Evolutionary conservation across 768 basidiomycete genomes (phyloP), one percentile per base, ranked within the genome.

Genomic region (Termitomyces sp.): DNA sequence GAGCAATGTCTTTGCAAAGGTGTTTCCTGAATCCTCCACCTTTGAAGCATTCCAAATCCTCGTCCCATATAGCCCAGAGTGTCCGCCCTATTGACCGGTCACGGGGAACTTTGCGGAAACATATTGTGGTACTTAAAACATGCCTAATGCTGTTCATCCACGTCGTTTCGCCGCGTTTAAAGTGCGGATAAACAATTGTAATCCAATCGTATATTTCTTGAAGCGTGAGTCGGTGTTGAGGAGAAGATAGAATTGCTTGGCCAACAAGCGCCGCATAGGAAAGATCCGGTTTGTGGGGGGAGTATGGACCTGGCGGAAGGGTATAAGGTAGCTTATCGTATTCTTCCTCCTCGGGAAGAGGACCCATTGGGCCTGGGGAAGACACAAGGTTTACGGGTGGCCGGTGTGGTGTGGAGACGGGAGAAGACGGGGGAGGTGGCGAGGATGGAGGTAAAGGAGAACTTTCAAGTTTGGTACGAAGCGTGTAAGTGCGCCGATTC

Each of bases 91-190:
- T 82, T 28, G 85, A 80, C 13, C 88, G 83, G 59, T 91, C 87
- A 23, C 94, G 78, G 3, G 86, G 83, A 0, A 89, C 84, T 66
- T 96, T 97, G 62, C 93, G 85, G 72, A 97, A 98, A 66, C 89
- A 89, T 40, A 89, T 84, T 47, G 95, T 96, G 3, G 95, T 93
- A 63, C 91, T 94, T 28, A 98, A 81, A 50, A 95, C 95, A 72
- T 98, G 95, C n/a, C 96, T 84, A 60, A 98, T 93, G 57, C 93
- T 95, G 72, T 97, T 97, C 86, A 95, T 95, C 96, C 96, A 98
- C 6, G 94, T 96, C 4, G 89, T 84, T 67, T 98, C 95, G 23
- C 89, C 89, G 59, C 91, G 88, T 72, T 93, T 93, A 76, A 93
- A 99, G 69, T 88, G 87, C 7, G 97, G 95, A 73, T 94, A 95